phyloP scores from a whole-genome alignment of 202 grass and related monocot species.

The Carex arenaria region DNA sequence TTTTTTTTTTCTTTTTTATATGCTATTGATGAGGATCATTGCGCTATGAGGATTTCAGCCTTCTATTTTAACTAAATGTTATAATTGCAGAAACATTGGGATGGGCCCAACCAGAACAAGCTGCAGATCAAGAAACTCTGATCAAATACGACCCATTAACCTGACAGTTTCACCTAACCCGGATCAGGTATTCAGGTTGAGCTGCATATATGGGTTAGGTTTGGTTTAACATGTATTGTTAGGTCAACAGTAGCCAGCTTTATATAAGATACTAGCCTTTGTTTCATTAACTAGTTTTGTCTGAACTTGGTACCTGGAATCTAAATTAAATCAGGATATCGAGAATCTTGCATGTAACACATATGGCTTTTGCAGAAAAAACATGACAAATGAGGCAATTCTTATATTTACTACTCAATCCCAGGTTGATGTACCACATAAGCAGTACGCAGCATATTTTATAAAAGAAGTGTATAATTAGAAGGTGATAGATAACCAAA shows the following conservation, averaged over 20 bases:
- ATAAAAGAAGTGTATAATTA: conserved; percentile 9
- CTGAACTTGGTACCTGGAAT: not conserved
- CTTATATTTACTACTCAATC: not conserved
- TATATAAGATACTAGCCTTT: not conserved
- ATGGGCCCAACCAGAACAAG: not conserved
- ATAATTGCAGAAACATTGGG: not conserved
- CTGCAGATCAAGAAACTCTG: not conserved
- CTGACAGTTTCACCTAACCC: too few relatives aligned
- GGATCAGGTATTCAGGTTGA: not conserved
- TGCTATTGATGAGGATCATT: not conserved
- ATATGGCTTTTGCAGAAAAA: not conserved
- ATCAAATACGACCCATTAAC: too few relatives aligned
- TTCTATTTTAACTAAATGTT: not conserved
- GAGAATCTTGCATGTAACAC: not conserved
- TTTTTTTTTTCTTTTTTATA: not conserved
- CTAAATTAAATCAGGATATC: not conserved
- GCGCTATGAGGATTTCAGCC: not conserved
- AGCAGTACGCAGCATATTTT: not conserved
- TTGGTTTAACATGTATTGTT: not conserved
- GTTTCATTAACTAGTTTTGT: not conserved
- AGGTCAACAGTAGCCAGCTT: not conserved
- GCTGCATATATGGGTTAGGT: not conserved
- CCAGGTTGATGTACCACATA: not conserved
- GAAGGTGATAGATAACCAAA: conserved; percentile 9
- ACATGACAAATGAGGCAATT: not conserved